phyloP scores from a whole-genome alignment of 768 basidiomycete genomes.

The Gymnopilus dilepis region DNA sequence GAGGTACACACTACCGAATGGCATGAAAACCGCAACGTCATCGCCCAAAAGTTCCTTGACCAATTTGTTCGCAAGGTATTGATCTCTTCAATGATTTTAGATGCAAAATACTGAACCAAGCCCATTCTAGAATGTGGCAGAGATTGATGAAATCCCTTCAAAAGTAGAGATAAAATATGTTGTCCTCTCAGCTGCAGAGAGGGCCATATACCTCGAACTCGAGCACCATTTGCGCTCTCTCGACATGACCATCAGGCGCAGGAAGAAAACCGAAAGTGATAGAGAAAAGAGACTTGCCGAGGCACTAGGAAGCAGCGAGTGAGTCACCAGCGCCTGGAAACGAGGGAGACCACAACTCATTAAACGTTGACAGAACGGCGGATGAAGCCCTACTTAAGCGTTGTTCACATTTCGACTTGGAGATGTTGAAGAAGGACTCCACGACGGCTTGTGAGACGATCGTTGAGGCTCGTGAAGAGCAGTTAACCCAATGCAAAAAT shows the following conservation, averaged over 20 bases:
- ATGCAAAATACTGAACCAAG: not conserved
- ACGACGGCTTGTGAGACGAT: constrained; percentile 22
- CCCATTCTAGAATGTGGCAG: constrained; percentile 79
- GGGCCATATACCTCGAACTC: constrained; percentile 92
- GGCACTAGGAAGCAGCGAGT: constrained; percentile 89
- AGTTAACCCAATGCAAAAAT: constrained; percentile 73
- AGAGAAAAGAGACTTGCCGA: constrained; percentile 87
- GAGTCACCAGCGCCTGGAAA: no score
- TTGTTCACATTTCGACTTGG: constrained; percentile 93
- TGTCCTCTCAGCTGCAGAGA: constrained; percentile 87
- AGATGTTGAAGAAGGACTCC: constrained; percentile 51
- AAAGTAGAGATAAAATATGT: constrained; percentile 65
- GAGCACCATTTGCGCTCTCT: constrained; percentile 91
- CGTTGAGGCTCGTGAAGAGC: no score
- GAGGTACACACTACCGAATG: constrained; percentile 92
- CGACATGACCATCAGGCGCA: constrained; percentile 79
- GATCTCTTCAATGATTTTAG: constrained; percentile 6
- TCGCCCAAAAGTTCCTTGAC: constrained; percentile 84
- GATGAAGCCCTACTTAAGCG: constrained; percentile 94
- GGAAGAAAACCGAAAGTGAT: constrained; percentile 77
- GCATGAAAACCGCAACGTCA: constrained; percentile 84
- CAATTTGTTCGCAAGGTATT: constrained; percentile 83
- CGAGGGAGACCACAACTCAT: no score
- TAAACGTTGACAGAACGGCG: constrained; percentile 68
- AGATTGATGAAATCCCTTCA: constrained; percentile 95